These are phyloP conservation scores for Hylodesmum podocarpum DNA, from an alignment of 306 rosid genomes.

Conservation along the genomic window DNA sequence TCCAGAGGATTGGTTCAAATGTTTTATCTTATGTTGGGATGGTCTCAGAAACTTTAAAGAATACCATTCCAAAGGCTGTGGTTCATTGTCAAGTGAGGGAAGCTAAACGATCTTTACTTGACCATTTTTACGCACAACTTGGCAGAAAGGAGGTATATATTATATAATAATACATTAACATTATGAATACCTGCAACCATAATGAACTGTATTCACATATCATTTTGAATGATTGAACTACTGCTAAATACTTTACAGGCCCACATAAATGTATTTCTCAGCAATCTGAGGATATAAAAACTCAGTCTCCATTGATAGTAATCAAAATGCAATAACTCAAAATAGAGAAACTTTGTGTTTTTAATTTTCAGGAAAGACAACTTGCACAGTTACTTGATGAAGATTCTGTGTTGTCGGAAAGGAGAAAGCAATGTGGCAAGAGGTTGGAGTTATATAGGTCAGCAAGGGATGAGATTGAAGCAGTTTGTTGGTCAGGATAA, in stretches of 20 bases:
- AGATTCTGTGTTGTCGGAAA: slow-evolving; percentile 78
- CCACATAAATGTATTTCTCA: background rate
- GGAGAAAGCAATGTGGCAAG: slow-evolving; percentile 74
- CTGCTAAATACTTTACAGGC: background rate
- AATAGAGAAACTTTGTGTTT: background rate
- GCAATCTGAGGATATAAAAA: background rate
- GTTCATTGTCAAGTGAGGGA: slow-evolving; percentile 89
- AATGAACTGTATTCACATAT: background rate
- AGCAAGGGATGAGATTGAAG: slow-evolving; percentile 94
- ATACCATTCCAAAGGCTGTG: slow-evolving; percentile 90
- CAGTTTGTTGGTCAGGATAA: slow-evolving; percentile 82
- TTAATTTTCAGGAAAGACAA: slow-evolving; percentile 64
- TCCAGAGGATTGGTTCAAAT: slow-evolving; percentile 76
- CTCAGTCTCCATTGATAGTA: background rate
- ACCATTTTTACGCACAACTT: slow-evolving; percentile 65
- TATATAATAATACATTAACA: background rate
- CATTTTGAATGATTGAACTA: background rate
- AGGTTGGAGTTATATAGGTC: slow-evolving; percentile 81
- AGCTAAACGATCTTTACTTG: slow-evolving; percentile 55
- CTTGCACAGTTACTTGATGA: slow-evolving; percentile 77
- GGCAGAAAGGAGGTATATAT: slow-evolving; percentile 77
- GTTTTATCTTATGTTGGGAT: slow-evolving; percentile 81
- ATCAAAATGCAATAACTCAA: background rate
- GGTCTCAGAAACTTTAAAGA: slow-evolving; percentile 87
- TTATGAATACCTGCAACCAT: background rate